Conservation (phyloP, 306 rosid genomes). For the Corylus heterophylla region DNA sequence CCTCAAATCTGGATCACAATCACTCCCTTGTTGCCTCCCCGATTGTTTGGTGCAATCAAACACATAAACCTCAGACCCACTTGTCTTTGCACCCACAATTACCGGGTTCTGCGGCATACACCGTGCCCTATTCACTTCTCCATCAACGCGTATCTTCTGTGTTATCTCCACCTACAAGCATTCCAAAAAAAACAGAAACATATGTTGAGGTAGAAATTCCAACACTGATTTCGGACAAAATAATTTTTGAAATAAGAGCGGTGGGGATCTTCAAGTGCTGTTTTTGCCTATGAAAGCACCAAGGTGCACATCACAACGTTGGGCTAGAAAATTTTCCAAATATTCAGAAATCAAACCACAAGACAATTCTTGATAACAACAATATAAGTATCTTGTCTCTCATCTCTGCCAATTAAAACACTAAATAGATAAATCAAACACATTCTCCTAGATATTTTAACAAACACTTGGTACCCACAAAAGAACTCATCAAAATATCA, state of each 20-base stretch:
- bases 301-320: not conserved
- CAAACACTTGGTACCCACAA: conserved; percentile 37
- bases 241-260: not conserved
- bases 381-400: not conserved
- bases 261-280: not conserved
- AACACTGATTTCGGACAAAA: not conserved
- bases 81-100: conserved; percentile 74
- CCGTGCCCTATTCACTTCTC: conserved; percentile 93
- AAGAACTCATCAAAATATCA: not conserved
- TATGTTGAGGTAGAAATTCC: not conserved
- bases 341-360: not conserved
- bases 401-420: not conserved
- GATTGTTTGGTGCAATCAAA: conserved; percentile 55
- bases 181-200: not conserved
- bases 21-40: conserved; percentile 35
- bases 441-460: conserved; percentile 29
- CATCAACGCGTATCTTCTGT: conserved; percentile 68
- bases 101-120: conserved; percentile 76
- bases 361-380: not conserved
- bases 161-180: conserved; percentile 59
- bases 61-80: conserved; percentile 76
- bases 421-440: not conserved
- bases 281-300: not conserved
- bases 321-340: not conserved
- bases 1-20: conserved; percentile 73